Base-by-base conservation (phyloP, 2,329 filamentous ascomycete species). In the Fusarium nelsonii region DNA sequence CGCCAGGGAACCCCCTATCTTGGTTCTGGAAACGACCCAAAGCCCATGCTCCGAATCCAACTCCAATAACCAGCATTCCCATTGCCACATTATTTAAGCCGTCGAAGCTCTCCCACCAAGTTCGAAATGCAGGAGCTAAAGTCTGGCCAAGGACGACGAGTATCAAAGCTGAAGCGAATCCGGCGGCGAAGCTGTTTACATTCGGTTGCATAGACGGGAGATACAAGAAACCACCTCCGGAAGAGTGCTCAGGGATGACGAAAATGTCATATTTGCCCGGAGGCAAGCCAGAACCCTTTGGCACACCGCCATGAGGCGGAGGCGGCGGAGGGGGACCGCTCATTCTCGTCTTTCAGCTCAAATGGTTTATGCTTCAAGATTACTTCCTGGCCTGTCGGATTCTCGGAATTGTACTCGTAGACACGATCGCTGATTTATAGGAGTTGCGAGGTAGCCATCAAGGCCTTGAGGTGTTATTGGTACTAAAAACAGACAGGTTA, bases 201-300 rank as follows among this genome's bases (percentile, higher is more conserved):
- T 96, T 92, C 20, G 93, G 91, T 76, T 91, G 88, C 65, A 98
- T 80, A 0, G 94, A 97, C 0, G 95, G 95, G n/a, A 98, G 87
- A 79, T 98, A 97, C 30, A 98, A 84, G 80, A 97, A 97, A 34
- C 95, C 95, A 0, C 90, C 89, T 54, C 95, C 95, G 8, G 94
- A 87, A 12, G 94, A 95, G 79, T 97, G 94, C 46, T 94, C 93
- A 9, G 95, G 95, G 75, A 98, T 94, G 78, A 97, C 91, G 82
- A 97, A 97, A 77, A 98, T 97, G 83, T 98, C 95, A 81, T 97
- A 98, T 78, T 96, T 97, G 57, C 95, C 94, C 2, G 92, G 86
- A 4, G 95, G 95, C 48, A 97, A 84, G 58, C 92, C 91, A 16
- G 84, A 79, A 37, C 88, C 85, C 78, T 90, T 90, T 50, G 93